Evolutionary conservation across 805 yeast species (phyloP), one percentile per base, ranked within the genome.

Genomic region (Saccharomycodes ludwigii): DNA sequence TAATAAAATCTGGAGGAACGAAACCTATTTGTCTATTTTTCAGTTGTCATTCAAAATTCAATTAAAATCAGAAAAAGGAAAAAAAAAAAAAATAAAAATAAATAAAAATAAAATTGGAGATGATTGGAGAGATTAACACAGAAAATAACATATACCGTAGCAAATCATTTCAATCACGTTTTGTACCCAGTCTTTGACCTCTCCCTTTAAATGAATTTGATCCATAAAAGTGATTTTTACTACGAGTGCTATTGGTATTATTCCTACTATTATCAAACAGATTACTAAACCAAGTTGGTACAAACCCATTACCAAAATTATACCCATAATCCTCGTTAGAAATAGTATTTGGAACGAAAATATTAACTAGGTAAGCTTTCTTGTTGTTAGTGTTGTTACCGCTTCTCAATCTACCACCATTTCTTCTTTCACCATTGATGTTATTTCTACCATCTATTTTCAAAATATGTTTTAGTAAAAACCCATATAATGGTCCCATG

Each of bases 401-500:
- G 18, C 17, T 8, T 25, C 26, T 3, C 37, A 33, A 14, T 26
- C 22, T 12, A 34, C 4, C n/a, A n/a, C n/a, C n/a, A n/a, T 27
- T 27, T 6, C 18, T 21, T 6, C 31, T 26, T 2, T 14, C n/a
- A 10, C 22, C 22, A 6, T 12, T 30, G 11, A 26, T 26, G 17
- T 21, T 30, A 11, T 27, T 12, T 11, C 19, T 22, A 7, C 30
- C 31, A 4, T 19, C 18, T 13, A 21, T 17, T 3, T 16, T 16
- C 6, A 34, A 24, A 5, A 34, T 3, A 24, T 17, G 30, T 14
- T 30, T 21, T 12, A 30, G 40, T 13, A 55, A 42, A 28, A 57
- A 46, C 3, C 64, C 63, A 43, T 53, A 47, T 24, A 66, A 39
- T 4, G 72, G 71, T 0, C 73, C 73, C 27, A 53, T 47, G 3